A percentile compares a stretch with the other conserved stretches of the same genome.
Evolutionary conservation across 139 green algal genomes (phyloP).

Genomic region (Diplosphaera chodatii): DNA sequence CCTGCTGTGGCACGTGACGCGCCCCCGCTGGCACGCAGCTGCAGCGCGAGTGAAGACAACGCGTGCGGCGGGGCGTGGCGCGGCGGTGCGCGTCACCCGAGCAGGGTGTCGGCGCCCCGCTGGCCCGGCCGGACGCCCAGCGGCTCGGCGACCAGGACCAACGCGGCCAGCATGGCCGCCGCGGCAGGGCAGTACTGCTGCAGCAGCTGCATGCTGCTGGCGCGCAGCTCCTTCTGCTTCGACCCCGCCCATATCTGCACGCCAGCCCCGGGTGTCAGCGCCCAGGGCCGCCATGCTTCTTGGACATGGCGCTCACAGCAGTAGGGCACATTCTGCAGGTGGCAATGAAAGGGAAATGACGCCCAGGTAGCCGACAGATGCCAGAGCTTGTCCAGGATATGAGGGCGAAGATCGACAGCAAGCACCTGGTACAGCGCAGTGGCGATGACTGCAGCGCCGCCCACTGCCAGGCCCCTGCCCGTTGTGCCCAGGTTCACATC

Average conservation of each 20-base stretch:
- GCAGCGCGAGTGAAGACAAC: too few species aligned
- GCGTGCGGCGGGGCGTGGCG: too few species aligned
- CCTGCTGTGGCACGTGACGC: too few species aligned
- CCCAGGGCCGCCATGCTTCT: too few species aligned
- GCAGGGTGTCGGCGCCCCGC: background rate
- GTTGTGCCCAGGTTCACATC: slow-evolving; percentile 48
- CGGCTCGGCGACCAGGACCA: slow-evolving; percentile 70
- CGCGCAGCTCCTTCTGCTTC: slow-evolving; percentile 79
- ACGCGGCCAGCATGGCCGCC: slow-evolving; percentile 42
- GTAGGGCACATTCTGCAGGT: too few species aligned
- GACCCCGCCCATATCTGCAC: slow-evolving; percentile 74
- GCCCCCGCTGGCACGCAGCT: too few species aligned
- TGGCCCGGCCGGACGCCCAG: slow-evolving; percentile 26
- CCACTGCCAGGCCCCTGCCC: slow-evolving; percentile 53
- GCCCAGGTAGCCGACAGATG: too few species aligned
- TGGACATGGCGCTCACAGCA: too few species aligned
- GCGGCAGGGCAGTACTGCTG: slow-evolving; percentile 75
- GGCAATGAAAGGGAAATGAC: too few species aligned
- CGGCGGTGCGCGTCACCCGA: background rate
- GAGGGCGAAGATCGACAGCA: too few species aligned
- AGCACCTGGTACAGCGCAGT: slow-evolving; percentile 78
- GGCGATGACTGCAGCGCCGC: slow-evolving; percentile 49
- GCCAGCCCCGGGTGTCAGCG: too few species aligned
- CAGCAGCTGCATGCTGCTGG: slow-evolving; percentile 70
- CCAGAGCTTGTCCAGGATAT: too few species aligned